Evolutionary conservation across 345 rosid species (phyloP).

Genomic region (Laguncularia racemosa): DNA sequence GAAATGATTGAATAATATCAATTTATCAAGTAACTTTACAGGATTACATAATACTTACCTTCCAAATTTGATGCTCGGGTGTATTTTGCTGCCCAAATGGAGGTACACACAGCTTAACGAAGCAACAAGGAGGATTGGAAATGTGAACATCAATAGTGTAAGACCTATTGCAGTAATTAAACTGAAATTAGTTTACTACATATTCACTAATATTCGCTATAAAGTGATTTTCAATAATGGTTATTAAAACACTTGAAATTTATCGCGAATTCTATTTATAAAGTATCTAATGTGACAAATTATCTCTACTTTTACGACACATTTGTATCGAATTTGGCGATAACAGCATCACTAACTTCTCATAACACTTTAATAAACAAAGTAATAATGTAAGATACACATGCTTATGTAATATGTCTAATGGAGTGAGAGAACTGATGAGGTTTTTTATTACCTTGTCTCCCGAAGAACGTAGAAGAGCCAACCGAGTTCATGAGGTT

Average conservation of each 20-base stretch:
- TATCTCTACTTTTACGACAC: no score
- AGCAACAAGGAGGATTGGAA: constrained; percentile 60
- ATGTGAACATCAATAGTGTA: constrained; percentile 35
- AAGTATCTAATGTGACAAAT: no score
- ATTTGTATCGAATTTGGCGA: background rate
- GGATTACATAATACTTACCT: constrained; percentile 12
- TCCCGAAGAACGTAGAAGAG: constrained; percentile 45
- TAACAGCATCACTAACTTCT: no score
- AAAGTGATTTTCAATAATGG: no score
- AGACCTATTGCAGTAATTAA: constrained; percentile 15
- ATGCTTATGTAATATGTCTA: no score
- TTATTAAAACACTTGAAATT: no score
- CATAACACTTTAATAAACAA: no score
- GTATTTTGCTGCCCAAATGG: constrained; percentile 35
- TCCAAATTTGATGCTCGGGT: constrained; percentile 1
- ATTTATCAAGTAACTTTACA: no score
- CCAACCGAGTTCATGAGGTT: constrained; percentile 21
- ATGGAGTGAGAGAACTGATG: background rate
- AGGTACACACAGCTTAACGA: constrained; percentile 46
- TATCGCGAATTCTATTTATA: no score
- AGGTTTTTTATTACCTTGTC: constrained; percentile 32
- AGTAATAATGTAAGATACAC: no score
- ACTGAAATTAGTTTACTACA: background rate
- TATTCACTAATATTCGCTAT: background rate
- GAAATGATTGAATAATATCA: background rate